Evolutionary conservation across 768 basidiomycete species (phyloP), one percentile per base, ranked within the genome.

Genomic region (Pholiota conissans): DNA sequence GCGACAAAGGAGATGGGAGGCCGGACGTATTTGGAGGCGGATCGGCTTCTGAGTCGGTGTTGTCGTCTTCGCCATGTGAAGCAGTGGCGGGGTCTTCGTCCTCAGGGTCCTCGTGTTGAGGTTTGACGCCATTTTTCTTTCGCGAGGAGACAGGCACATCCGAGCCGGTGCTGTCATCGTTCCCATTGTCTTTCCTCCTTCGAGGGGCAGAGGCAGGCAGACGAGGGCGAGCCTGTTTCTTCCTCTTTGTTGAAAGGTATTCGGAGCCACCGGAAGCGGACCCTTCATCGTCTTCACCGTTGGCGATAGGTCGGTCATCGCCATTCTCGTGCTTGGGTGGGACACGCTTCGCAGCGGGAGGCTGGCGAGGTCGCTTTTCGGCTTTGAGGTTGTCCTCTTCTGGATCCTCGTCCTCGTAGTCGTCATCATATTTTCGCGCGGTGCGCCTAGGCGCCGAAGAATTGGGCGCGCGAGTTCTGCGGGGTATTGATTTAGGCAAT

Each of bases 191-290:
- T 35, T 63, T 67, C 49, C 64, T 63, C 40, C 63, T 66, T 54
- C 58, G 55, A 5, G 61, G 57, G 35, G 58, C 30, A 30, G 64
- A 56, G 49, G 56, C 39, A 37, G 61, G 46, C 27, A 52, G 58
- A 45, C 65, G 65, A 57, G 55, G 48, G 52, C 60, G 67, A 22
- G 35, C 30, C 2, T 51, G 53, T 4, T 58, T 52, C 55, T 57
- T 63, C 52, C 57, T 65, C 47, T 59, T 67, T 18, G 49, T 29
- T 29, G 63, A 63, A 42, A 56, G 49, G 42, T 69, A 69, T 55
- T 62, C 61, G 9, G 65, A 66, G 45, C 64, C 67, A 35, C 53
- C 53, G 9, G 63, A 68, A 28, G 62, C 67, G 27, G 63, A 66
- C 13, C 52, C 67, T 3, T 61, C 64, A 48, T 64, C 59, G 54